A percentile compares a stretch with the other conserved stretches of the same genome.
Evolutionary conservation across 2,329 filamentous ascomycete species (phyloP).

Genomic region (Fusarium devonianum): DNA sequence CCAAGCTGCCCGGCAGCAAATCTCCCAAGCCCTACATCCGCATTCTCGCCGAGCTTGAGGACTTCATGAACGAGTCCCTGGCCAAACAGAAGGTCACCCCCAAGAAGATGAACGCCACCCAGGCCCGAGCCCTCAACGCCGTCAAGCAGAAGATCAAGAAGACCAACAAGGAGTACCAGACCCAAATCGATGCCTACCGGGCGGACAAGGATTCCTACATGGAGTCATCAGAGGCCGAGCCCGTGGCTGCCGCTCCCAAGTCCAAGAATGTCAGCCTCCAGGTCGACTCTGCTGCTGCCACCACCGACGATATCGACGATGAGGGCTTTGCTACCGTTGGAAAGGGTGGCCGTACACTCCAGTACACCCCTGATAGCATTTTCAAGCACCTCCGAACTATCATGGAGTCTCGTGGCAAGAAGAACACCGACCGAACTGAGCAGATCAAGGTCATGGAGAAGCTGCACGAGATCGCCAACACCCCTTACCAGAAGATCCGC

Average conservation of each 20-base stretch:
- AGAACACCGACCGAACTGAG: slow-evolving; percentile 94
- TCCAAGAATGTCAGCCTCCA: slow-evolving; percentile 50
- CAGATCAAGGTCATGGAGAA: slow-evolving; percentile 99
- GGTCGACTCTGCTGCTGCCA: slow-evolving; percentile 54
- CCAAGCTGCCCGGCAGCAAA: slow-evolving; percentile 79
- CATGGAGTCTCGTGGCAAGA: slow-evolving; percentile 95
- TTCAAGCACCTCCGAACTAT: slow-evolving; percentile 95
- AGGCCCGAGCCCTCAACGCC: slow-evolving; percentile 91
- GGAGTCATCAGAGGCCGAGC: slow-evolving; percentile 80
- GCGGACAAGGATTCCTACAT: slow-evolving; percentile 87
- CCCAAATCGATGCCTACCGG: slow-evolving; percentile 86
- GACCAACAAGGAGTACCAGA: slow-evolving; percentile 93
- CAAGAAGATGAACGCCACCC: slow-evolving; percentile 99
- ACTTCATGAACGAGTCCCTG: slow-evolving; percentile 90
- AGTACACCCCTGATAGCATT: slow-evolving; percentile 96
- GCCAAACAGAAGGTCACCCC: slow-evolving; percentile 94
- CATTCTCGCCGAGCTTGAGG: slow-evolving; percentile 91
- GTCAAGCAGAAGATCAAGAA: slow-evolving; percentile 99
- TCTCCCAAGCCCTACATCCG: slow-evolving; percentile 92
- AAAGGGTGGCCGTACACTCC: slow-evolving; percentile 84
- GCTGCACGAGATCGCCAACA: slow-evolving; percentile 85
- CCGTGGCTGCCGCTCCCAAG: slow-evolving; percentile 59
- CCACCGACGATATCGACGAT: slow-evolving; percentile 70
- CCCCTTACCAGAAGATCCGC: slow-evolving; percentile 92
- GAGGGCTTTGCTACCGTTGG: slow-evolving; percentile 90